Evolutionary conservation across 257 asterid genomes (phyloP), one percentile per base, ranked within the genome.

Genomic region (Verbascum thapsus): DNA sequence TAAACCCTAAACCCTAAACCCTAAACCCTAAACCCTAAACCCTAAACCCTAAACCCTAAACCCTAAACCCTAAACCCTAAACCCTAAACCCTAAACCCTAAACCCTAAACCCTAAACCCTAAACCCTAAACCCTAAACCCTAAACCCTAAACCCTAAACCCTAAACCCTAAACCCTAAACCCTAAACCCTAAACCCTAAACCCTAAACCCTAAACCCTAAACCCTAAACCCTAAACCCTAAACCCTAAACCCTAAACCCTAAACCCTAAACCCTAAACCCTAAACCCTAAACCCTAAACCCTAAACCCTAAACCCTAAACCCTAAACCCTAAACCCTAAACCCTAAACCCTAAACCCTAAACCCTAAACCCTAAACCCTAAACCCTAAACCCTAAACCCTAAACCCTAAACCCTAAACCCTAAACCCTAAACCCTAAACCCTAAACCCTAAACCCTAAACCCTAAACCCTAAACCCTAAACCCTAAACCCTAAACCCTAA

Each of bases 151-250:
- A 1, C 61, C 61, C 42, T 6, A 54, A 54, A 54, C 42, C 61
- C 61, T 54, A 23, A 54, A 26, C n/a, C n/a, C 6, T 4, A 37
- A 9, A 9, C 41, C 9, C 9, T 37, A 37, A 4, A 4, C 6
- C 6, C 9, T 37, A 37, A 4, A 42, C 65, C 52, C 52, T 59
- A 42, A 59, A 59, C 53, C 52, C 52, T 40, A 59, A 40, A 12
- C 53, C 53, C 18, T 9, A 40, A 40, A 13, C 48, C 52, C 19
- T 6, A 55, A 59, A 42, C 52, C 52, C 26, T 3, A 59, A 59
- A 41, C 65, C 65, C 65, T 59, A 59, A 59, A 59, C 65, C 53
- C 40, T 9, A 18, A 40, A 18, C 53, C 65, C 49, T 58, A 37
- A 40, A 20, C 53, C 65, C 63, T 38, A 35, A 35, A 37, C 49